Evolutionary conservation across 805 yeast genomes (phyloP).

Genomic region (Pichia exigua): DNA sequence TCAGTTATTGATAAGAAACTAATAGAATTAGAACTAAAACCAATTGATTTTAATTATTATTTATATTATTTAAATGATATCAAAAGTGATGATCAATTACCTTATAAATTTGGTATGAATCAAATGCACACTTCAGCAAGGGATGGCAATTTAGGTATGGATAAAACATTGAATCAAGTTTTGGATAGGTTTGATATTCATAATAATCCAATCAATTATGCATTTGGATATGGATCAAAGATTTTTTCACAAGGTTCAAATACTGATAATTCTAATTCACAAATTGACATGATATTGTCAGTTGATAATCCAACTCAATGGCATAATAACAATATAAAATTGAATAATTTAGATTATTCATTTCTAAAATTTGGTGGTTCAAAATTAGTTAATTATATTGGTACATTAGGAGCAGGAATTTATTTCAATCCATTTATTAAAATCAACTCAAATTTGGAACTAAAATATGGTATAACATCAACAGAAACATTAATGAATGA

Average conservation of each 20-base stretch:
- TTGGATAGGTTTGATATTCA: not conserved
- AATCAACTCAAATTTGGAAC: constrained; percentile 18
- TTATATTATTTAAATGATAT: constrained; percentile 25
- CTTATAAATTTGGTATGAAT: constrained; percentile 51
- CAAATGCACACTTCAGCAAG: constrained; percentile 40
- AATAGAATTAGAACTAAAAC: constrained; percentile 23
- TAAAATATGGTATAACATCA: constrained; percentile 85
- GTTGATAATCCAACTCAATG: constrained; percentile 69
- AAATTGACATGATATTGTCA: constrained; percentile 78
- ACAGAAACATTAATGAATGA: constrained; percentile 55
- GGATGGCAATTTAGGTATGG: constrained; percentile 27
- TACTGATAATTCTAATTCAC: constrained; percentile 40
- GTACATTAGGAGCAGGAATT: constrained; percentile 77
- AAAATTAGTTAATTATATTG: constrained; percentile 46
- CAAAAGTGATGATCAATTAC: constrained; percentile 36
- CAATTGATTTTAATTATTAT: constrained; percentile 30
- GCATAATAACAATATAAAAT: constrained; percentile 65
- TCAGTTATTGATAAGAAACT: constrained; percentile 21
- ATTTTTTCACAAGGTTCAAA: constrained; percentile 66
- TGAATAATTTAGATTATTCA: constrained; percentile 74
- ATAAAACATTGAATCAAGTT: constrained; percentile 33
- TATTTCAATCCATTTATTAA: constrained; percentile 81
- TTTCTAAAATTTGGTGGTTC: constrained; percentile 54
- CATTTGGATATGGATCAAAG: constrained; percentile 94
- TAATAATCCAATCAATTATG: constrained; percentile 32